phyloP scores from a whole-genome alignment of 495 filamentous ascomycete genomes.

The Penicillium argentinense region DNA sequence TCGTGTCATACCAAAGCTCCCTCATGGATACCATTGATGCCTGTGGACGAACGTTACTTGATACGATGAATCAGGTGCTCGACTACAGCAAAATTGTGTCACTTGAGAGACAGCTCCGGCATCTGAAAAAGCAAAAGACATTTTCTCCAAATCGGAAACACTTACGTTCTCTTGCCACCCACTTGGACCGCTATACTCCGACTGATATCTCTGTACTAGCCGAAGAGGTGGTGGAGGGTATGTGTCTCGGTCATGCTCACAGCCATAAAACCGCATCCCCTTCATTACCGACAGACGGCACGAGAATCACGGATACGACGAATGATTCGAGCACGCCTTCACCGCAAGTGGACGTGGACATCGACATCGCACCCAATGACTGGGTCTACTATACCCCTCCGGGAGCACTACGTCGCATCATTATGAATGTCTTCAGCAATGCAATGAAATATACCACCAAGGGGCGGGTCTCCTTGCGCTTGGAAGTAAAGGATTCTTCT shows the following conservation, averaged over 20 bases:
- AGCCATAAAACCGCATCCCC: conserved; percentile 12
- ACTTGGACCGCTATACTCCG: conserved; percentile 38
- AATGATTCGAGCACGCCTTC: neutral
- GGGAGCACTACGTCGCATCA: conserved; percentile 66
- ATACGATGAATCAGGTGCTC: conserved; percentile 73
- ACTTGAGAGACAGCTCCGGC: conserved; percentile 38
- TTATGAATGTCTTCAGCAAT: conserved; percentile 82
- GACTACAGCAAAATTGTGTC: conserved; percentile 68
- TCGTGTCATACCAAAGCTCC: conserved; percentile 53
- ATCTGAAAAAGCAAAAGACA: conserved; percentile 25
- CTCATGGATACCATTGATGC: conserved; percentile 71
- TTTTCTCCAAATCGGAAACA: conserved; percentile 19
- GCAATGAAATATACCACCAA: conserved; percentile 71
- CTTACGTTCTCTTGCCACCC: conserved; percentile 26
- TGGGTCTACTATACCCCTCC: conserved; percentile 66
- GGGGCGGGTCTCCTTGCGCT: conserved; percentile 61
- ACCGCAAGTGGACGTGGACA: conserved; percentile 51
- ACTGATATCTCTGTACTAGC: conserved; percentile 36
- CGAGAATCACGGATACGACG: too few species aligned
- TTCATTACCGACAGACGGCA: neutral
- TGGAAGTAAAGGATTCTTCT: conserved; percentile 39
- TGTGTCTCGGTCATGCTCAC: conserved; percentile 47
- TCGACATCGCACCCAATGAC: conserved; percentile 59
- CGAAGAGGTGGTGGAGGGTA: conserved; percentile 50
- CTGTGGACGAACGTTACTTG: conserved; percentile 70